Conservation (phyloP, 805 yeast genomes). For the Yarrowia sp. region DNA sequence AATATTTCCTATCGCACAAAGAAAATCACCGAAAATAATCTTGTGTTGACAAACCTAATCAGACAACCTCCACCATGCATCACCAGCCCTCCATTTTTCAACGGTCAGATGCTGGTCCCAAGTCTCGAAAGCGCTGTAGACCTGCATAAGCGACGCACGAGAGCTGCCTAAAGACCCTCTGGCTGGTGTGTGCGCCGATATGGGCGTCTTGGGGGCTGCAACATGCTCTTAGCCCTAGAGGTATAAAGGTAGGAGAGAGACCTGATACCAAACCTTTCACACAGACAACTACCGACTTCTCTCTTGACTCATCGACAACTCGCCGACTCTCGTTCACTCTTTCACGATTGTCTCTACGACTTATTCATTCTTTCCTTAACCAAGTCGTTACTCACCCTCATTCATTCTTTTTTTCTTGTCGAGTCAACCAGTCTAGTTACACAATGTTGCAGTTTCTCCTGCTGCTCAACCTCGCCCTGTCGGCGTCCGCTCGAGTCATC, state of each 20-base stretch:
- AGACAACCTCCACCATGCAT: constrained; percentile 16
- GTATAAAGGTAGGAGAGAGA: neutral
- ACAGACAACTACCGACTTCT: neutral
- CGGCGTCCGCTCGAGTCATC: constrained; percentile 32
- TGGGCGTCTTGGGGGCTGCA: neutral
- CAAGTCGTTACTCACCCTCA: constrained; percentile 2
- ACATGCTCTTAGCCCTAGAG: neutral
- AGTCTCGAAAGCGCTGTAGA: neutral
- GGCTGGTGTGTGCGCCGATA: constrained; percentile 16
- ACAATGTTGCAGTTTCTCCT: constrained; percentile 28
- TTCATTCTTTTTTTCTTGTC: neutral
- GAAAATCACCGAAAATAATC: neutral
- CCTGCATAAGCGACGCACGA: constrained; percentile 22
- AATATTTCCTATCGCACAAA: neutral
- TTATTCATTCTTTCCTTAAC: constrained; percentile 14
- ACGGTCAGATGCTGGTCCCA: constrained; percentile 11
- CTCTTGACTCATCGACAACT: neutral
- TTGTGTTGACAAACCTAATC: neutral
- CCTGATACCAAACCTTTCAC: neutral
- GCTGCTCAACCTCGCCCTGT: constrained; percentile 33
- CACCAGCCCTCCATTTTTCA: constrained; percentile 9
- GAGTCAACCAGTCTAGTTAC: neutral
- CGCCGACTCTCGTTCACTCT: constrained; percentile 19
- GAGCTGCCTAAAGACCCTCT: neutral
- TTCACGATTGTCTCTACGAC: constrained; percentile 25